Base-by-base conservation (phyloP, 495 filamentous ascomycete genomes). In the Aspergillus campestris region DNA sequence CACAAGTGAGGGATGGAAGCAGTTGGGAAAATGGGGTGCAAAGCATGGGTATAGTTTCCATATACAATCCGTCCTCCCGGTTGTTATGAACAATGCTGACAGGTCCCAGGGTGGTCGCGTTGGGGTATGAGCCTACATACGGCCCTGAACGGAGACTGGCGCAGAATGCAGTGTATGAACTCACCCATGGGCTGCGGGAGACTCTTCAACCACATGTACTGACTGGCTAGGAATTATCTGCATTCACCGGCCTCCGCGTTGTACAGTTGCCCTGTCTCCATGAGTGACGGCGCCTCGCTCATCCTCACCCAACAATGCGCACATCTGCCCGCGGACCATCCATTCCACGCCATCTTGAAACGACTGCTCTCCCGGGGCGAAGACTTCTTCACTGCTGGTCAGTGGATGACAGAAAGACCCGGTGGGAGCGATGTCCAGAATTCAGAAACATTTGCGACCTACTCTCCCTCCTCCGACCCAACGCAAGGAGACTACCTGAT, bases 401-500 rank as follows among this genome's bases (percentile, higher is more conserved):
- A 90, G 56, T 91, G 86, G 86, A 90, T 90, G 86, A 89, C 86
- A 0, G 85, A 89, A 52, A 74, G 85, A n/a, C 63, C 73, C 0
- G 85, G 84, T 7, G 85, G 85, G 2, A 84, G 79, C 48, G 86
- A 91, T 49, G 81, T 89, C 3, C 78, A 78, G 6, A 75, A 70
- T 37, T 86, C 81, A 0, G 85, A 90, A 58, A 90, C 84, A 2
- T 62, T 72, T 49, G 86, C 72, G 30, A 75, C 60, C 1, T 55
- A 66, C 36, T 59, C 61, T 0, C 61, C 63, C 5, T 24, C 47
- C 48, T 51, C 45, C 39, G 45, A 31, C 27, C 56, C 33, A 13
- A 12, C 34, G 0, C 35, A 42, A 8, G 65, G 65, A 1, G 61
- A 62, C 12, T 69, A 65, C 36, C 47, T 66, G 27, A 67, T 89